phyloP scores from a whole-genome alignment of 2,329 filamentous ascomycete genomes.

The Blastomyces silverae region DNA sequence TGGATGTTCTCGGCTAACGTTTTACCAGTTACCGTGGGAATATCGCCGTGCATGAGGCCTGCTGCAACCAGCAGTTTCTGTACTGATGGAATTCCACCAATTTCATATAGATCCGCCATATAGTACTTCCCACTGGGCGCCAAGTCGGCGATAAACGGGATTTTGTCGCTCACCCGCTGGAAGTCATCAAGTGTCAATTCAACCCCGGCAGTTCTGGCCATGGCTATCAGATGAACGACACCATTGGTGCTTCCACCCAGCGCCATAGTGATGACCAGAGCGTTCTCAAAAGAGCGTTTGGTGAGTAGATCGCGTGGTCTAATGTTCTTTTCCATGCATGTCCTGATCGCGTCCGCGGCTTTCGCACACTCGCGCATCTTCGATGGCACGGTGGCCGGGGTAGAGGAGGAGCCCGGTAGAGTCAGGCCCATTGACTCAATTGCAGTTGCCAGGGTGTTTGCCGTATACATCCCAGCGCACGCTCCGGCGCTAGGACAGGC shows the following conservation, averaged over 20 bases:
- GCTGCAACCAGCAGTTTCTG: constrained; percentile 77
- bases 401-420: constrained; percentile 76
- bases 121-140: constrained; percentile 77
- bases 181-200: constrained; percentile 73
- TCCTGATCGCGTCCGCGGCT: constrained; percentile 67
- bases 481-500: constrained; percentile 73
- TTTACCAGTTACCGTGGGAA: constrained; percentile 76
- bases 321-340: constrained; percentile 76
- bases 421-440: constrained; percentile 84
- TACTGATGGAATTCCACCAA: constrained; percentile 78
- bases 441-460: constrained; percentile 87
- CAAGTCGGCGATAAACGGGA: constrained; percentile 78
- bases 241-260: constrained; percentile 87
- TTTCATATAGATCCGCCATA: constrained; percentile 80
- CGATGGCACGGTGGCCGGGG: constrained; percentile 69
- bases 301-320: constrained; percentile 73
- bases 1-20: constrained; percentile 76
- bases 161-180: constrained; percentile 71
- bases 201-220: constrained; percentile 78
- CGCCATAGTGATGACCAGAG: constrained; percentile 82
- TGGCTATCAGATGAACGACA: constrained; percentile 81
- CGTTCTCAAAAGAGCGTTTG: constrained; percentile 76
- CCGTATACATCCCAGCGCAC: constrained; percentile 90
- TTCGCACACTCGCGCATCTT: constrained; percentile 84
- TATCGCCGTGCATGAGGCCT: constrained; percentile 66